Evolutionary conservation across 352 stramenopile genomes (phyloP).

Genomic region (Phytophthora fragariaefolia): DNA sequence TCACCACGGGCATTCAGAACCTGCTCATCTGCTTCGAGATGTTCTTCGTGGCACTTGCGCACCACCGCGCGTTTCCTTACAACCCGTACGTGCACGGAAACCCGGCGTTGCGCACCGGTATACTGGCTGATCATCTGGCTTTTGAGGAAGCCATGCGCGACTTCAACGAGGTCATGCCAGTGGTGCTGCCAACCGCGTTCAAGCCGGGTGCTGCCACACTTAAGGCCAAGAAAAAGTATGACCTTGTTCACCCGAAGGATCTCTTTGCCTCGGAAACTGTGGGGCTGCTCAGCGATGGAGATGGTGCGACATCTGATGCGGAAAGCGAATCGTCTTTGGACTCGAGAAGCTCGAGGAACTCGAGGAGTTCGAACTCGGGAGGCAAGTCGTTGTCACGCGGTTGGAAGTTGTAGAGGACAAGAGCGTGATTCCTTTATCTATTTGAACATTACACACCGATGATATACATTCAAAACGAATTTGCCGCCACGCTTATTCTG

Average conservation of each 20-base stretch:
- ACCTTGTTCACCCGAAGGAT: constrained; percentile 40
- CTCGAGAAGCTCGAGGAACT: constrained; percentile 26
- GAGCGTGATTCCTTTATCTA: constrained; percentile 28
- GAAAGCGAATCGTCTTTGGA: constrained; percentile 35
- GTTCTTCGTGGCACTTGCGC: constrained; percentile 96
- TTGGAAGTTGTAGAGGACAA: constrained; percentile 59
- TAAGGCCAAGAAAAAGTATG: constrained; percentile 64
- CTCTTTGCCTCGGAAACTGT: constrained; percentile 54
- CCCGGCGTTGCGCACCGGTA: constrained; percentile 62
- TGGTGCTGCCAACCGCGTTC: constrained; percentile 83
- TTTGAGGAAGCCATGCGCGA: constrained; percentile 94
- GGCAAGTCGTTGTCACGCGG: constrained; percentile 47
- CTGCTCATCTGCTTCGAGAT: constrained; percentile 99
- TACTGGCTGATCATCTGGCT: constrained; percentile 94
- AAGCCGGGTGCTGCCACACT: constrained; percentile 71
- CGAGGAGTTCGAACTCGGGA: constrained; percentile 21
- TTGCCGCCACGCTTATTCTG: constrained; percentile 21
- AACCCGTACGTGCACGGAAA: constrained; percentile 76
- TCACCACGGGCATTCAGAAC: constrained; percentile 97
- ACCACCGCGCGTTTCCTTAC: constrained; percentile 96
- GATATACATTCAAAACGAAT: constrained; percentile 36
- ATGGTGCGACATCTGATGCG: constrained; percentile 33
- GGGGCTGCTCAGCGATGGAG: constrained; percentile 57
- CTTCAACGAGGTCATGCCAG: constrained; percentile 92
- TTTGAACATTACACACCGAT: constrained; percentile 38